These are phyloP conservation scores for Pichia sp. DNA, from an alignment of 1,139 yeast genomes.

Conservation along the genomic window DNA sequence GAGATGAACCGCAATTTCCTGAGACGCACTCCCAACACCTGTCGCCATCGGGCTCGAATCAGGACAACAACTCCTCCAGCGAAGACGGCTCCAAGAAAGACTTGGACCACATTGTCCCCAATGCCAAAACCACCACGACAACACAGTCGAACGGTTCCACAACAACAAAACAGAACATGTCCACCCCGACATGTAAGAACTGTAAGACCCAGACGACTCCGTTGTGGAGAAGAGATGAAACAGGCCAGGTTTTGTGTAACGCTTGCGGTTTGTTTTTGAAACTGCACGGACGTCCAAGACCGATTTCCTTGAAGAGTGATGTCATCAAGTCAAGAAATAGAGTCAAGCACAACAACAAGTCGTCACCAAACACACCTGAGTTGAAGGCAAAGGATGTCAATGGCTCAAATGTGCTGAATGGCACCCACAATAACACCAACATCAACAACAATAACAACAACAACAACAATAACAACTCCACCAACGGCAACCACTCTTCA, in stretches of 20 bases:
- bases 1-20: not conserved
- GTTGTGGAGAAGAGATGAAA: constrained; percentile 89
- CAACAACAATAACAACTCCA: constrained; percentile 14
- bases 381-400: constrained; percentile 32
- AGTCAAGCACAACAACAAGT: constrained; percentile 41
- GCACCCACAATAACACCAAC: not conserved
- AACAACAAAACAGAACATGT: constrained; percentile 42
- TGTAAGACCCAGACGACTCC: constrained; percentile 93
- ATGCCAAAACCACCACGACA: constrained; percentile 44
- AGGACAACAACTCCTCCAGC: not conserved
- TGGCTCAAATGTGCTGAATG: not conserved
- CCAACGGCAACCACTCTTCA: not conserved
- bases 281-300: constrained; percentile 88
- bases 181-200: constrained; percentile 77
- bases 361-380: constrained; percentile 34
- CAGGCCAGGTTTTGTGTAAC: constrained; percentile 89
- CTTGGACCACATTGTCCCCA: constrained; percentile 39
- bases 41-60: not conserved
- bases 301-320: constrained; percentile 85
- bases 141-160: constrained; percentile 39
- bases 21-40: not conserved
- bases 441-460: constrained; percentile 2
- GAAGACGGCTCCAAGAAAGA: constrained; percentile 13
- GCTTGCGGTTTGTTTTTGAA: constrained; percentile 92
- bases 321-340: constrained; percentile 88